Conservation (phyloP, 441 rosid genomes). For the Brassica hybrid region DNA sequence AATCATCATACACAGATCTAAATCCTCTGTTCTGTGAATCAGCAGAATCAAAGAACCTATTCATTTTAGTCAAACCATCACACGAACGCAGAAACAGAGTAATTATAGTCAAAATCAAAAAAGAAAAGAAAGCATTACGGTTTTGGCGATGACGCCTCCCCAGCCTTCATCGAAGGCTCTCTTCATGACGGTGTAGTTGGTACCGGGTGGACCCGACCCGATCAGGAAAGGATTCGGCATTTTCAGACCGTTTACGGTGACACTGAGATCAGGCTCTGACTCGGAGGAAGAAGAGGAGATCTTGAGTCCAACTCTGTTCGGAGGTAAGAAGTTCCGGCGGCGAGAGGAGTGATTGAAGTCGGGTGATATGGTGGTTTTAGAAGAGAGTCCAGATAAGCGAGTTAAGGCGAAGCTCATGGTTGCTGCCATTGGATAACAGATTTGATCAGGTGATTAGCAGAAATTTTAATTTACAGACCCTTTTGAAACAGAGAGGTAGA, state of each 20-base stretch:
- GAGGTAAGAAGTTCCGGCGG: constrained; percentile 40
- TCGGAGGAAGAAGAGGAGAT: constrained; percentile 51
- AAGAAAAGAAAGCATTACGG: constrained; percentile 58
- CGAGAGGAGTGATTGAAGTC: constrained; percentile 42
- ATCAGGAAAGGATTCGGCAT: constrained; percentile 96
- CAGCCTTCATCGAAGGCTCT: constrained; percentile 97
- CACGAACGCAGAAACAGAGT: not conserved
- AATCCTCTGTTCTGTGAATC: constrained; percentile 27
- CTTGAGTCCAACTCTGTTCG: constrained; percentile 58
- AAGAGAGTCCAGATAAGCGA: constrained; percentile 30
- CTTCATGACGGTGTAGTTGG: constrained; percentile 95
- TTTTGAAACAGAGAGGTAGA: not conserved
- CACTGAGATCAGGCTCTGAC: constrained; percentile 82
- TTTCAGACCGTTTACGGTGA: constrained; percentile 76
- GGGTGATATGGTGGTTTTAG: constrained; percentile 37
- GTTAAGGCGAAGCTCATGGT: constrained; percentile 55
- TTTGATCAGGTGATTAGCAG: constrained; percentile 9
- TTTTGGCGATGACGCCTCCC: constrained; percentile 98
- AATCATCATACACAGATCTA: constrained; percentile 17
- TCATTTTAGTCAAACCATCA: not conserved
- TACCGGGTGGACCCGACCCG: constrained; percentile 98
- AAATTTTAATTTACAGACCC: not conserved
- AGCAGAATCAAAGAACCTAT: not conserved
- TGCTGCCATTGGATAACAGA: constrained; percentile 52
- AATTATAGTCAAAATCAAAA: constrained; percentile 18